Evolutionary conservation across 2,329 filamentous ascomycete genomes (phyloP), one percentile per base, ranked within the genome.

Genomic region (Trichophyton verrucosum): DNA sequence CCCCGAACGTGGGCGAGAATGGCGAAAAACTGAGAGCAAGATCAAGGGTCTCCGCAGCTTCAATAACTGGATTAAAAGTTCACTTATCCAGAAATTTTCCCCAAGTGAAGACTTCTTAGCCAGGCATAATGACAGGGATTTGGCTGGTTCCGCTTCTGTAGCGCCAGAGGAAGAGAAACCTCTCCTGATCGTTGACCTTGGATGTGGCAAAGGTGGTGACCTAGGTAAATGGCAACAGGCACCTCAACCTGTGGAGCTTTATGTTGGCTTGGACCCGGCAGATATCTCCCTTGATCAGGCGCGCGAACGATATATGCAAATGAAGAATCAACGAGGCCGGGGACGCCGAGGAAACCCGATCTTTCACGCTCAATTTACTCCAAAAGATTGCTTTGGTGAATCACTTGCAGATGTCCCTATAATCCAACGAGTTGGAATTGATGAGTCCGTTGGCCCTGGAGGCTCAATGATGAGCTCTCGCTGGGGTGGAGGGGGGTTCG

Each of bases 61-160:
- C 79, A 99, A 99, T 77, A 99, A 99, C 74, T 99, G 94, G 94
- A 83, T 99, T 76, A 99, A 99, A 80, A 96, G 90, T 71, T 92
- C 89, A 57, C 84, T 97, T 67, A 97, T 99, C 66, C 91, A 97
- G 72, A 96, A 96, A 72, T 97, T 96, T 76, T 90, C 89, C 3
- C 88, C 88, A 0, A 85, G 86, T 65, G 88, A 92, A 72, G 85
- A 89, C 63, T 86, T 86, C 66, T 77, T 82, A 0, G 82, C 86
- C 1, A 73, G 72, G n/a, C 69, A 69, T 24, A 68, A 68, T 40
- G 83, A 74, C 60, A 73, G 75, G 61, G 74, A 75, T n/a, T 77
- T 74, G 75, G 73, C 73, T 30, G 71, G 75, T 57, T 73, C 69
- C 30, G 70, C 70, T n/a, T 69, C 71, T 22, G 38, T 61, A 59